Base-by-base conservation (phyloP, 2,329 filamentous ascomycete genomes). In the Corinectria fuckeliana region DNA sequence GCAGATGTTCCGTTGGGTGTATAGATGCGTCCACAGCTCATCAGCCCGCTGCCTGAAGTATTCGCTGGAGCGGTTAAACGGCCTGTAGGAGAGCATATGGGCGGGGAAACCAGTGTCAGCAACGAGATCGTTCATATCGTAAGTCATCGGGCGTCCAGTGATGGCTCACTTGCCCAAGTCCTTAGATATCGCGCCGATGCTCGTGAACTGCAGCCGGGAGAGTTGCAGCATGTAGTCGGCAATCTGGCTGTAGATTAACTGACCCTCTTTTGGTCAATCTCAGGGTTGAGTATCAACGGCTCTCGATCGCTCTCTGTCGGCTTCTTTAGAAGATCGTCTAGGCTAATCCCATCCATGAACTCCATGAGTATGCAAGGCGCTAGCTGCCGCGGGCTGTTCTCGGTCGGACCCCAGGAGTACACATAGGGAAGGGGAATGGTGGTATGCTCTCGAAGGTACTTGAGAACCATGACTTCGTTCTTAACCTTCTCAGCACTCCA, bases 81-180 rank as follows among this genome's bases (percentile, higher is more conserved):
- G 13, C 30, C 30, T 5, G 7, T 13, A 34, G 14, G 30, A 5
- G 14, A 34, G 30, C 30, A 34, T 34, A 14, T n/a, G 30, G 11
- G 3, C 10, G 48, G 30, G 48, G 25, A 16, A 52, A 42, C 36
- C 38, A 13, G 34, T 52, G 9, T 21, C 41, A 34, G 65, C 72
- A 1, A 61, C 71, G 36, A 75, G 45, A 60, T 77, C 73, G 58
- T 79, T 77, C 73, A 78, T 78, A 30, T 76, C 74, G 50, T 74
- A 75, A 18, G 74, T 78, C 18, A 78, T 63, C 3, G 76, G 75
- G 54, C 74, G 59, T 50, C 58, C 49, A 21, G 67, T 65, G 49
- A 76, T 74, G 28, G 62, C 56, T 73, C 71, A 80, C 39, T 50
- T 48, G 11, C 39, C 50, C 14, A 32, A 49, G n/a, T 68, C 61